phyloP scores from a whole-genome alignment of 192 early-diverging fungal genomes.

The Rhizoclosmatium sp. region DNA sequence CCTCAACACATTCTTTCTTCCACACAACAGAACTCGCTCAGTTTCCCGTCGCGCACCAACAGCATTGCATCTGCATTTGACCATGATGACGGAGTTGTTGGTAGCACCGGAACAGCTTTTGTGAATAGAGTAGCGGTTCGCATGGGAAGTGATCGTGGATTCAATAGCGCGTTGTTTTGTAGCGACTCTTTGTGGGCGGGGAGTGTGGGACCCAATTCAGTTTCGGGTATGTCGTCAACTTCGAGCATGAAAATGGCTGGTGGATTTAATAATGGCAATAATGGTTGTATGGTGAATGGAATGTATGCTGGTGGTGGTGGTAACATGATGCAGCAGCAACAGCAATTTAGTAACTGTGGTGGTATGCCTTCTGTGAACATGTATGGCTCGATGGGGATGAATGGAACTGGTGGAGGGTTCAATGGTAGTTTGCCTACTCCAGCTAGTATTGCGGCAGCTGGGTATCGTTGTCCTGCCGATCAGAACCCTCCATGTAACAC shows the following conservation, averaged over 20 bases:
- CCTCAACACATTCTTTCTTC: not conserved
- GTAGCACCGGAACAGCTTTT: not conserved
- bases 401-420: not conserved
- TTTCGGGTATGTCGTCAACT: not conserved
- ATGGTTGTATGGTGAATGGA: not conserved
- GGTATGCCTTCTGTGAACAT: not conserved
- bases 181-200: slow-evolving; percentile 47
- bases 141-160: slow-evolving; percentile 47
- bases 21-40: not conserved
- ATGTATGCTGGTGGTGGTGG: not conserved
- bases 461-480: slow-evolving; percentile 62
- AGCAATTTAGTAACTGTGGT: not conserved
- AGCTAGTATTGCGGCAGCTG: slow-evolving; percentile 15
- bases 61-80: not conserved
- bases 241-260: not conserved
- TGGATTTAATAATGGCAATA: slow-evolving; percentile 7
- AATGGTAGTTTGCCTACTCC: not conserved
- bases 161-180: slow-evolving; percentile 56
- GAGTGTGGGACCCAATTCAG: not conserved
- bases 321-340: slow-evolving; percentile 10
- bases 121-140: not conserved
- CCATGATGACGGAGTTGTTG: not conserved
- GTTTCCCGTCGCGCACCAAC: not conserved
- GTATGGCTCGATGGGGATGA: slow-evolving; percentile 12
- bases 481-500: slow-evolving; percentile 99